These are phyloP conservation scores for Fraxinus floribunda DNA, from an alignment of 305 asterid genomes.

Conservation along the genomic window DNA sequence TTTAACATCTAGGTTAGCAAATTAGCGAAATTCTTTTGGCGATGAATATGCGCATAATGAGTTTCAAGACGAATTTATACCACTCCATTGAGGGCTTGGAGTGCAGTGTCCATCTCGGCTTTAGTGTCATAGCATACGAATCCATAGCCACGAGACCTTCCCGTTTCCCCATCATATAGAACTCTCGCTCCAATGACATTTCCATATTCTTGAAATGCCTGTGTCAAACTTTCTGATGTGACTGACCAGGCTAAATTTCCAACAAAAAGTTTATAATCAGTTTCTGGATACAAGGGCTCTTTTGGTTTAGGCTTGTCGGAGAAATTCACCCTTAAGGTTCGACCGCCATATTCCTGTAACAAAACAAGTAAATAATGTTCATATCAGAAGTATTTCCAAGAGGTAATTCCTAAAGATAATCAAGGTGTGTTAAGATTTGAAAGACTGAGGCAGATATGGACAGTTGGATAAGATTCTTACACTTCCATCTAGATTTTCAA, in stretches of 20 bases:
- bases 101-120: slow-evolving; percentile 73
- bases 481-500: slow-evolving; percentile 74
- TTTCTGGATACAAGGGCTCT: slow-evolving; percentile 80
- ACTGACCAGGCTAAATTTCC: slow-evolving; percentile 80
- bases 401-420: not conserved
- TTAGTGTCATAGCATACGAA: slow-evolving; percentile 63
- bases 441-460: not conserved
- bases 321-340: slow-evolving; percentile 82
- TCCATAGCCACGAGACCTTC: slow-evolving; percentile 87
- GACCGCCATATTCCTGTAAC: slow-evolving; percentile 74
- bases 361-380: not conserved
- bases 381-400: not conserved
- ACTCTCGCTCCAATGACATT: slow-evolving; percentile 65
- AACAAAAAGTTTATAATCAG: slow-evolving; percentile 77
- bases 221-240: slow-evolving; percentile 57
- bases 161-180: slow-evolving; percentile 76
- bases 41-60: not conserved
- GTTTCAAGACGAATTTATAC: slow-evolving; percentile 32
- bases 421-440: not conserved
- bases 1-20: not conserved
- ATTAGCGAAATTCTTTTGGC: not conserved
- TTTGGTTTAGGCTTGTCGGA: slow-evolving; percentile 83
- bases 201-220: slow-evolving; percentile 54
- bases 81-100: slow-evolving; percentile 71
- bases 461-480: slow-evolving; percentile 40